Percentiles rank a stretch among this genome's conserved stretches.
These are phyloP conservation scores for Pythium diclinum DNA, from an alignment of 352 stramenopile species.

Conservation along the genomic window DNA sequence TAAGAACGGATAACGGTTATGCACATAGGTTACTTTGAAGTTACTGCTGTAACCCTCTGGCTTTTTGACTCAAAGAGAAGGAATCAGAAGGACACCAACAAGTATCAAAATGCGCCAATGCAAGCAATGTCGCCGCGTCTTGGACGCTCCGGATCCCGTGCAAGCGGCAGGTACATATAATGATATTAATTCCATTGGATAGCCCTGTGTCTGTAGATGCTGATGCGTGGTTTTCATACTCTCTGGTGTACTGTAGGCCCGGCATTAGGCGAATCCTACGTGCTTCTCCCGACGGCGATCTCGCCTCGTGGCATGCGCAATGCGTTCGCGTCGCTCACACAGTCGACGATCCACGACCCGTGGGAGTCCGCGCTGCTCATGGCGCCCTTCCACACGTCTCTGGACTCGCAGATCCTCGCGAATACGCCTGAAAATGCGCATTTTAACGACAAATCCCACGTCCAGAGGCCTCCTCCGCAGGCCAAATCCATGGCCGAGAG, in stretches of 20 bases:
- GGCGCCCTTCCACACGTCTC: constrained; percentile 2
- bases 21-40: constrained; percentile 9
- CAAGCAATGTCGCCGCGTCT: constrained; percentile 32
- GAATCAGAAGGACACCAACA: constrained; percentile 5
- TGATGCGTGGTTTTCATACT: constrained; percentile 3
- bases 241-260: constrained; percentile 8
- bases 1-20: constrained; percentile 12
- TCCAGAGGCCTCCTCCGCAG: constrained; percentile 20
- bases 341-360: constrained; percentile 27
- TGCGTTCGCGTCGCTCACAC: constrained; percentile 28
- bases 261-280: constrained; percentile 67
- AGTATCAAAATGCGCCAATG: constrained; percentile 24
- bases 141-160: constrained; percentile 25
- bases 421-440: constrained; percentile 5
- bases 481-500: constrained; percentile 45
- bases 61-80: constrained; percentile 2
- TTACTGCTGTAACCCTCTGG: background rate
- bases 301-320: constrained; percentile 38
- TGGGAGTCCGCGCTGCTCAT: constrained; percentile 27
- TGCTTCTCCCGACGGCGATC: constrained; percentile 65
- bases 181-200: background rate
- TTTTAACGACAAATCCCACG: constrained; percentile 24
- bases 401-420: constrained; percentile 15
- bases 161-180: constrained; percentile 3
- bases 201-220: background rate